These are phyloP conservation scores for Sisymbrium altissimum DNA, from an alignment of 345 rosid species.

Conservation along the genomic window DNA sequence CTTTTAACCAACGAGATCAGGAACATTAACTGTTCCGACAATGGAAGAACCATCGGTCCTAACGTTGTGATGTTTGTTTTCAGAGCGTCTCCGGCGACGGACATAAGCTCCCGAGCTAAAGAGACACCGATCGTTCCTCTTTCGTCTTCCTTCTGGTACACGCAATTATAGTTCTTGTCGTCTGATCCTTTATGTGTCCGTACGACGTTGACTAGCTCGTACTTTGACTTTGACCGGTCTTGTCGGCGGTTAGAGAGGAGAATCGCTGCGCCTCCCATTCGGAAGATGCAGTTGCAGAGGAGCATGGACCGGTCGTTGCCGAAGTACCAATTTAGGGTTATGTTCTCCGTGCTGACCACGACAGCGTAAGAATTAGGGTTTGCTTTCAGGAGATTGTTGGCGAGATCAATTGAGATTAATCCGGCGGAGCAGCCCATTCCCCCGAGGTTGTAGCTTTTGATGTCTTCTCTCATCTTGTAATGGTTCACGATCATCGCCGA, in stretches of 20 bases:
- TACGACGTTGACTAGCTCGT: constrained; percentile 70
- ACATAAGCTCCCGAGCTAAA: constrained; percentile 77
- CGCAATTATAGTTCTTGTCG: constrained; percentile 67
- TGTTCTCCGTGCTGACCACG: constrained; percentile 89
- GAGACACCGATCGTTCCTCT: constrained; percentile 73
- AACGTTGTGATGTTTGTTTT: constrained; percentile 84
- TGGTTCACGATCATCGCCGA: constrained; percentile 76
- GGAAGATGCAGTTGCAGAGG: constrained; percentile 78
- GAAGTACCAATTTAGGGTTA: constrained; percentile 79
- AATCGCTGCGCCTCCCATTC: constrained; percentile 93
- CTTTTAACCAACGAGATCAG: constrained; percentile 50
- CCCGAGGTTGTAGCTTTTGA: constrained; percentile 77
- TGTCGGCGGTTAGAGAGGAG: constrained; percentile 62
- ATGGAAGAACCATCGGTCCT: constrained; percentile 81
- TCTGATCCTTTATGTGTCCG: constrained; percentile 87
- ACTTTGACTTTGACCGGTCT: constrained; percentile 66
- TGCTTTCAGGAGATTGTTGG: constrained; percentile 64
- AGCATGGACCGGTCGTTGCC: constrained; percentile 85
- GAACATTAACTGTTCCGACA: constrained; percentile 64
- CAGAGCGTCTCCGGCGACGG: constrained; percentile 84
- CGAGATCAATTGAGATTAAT: constrained; percentile 71
- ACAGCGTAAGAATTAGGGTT: constrained; percentile 71
- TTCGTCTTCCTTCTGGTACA: constrained; percentile 75
- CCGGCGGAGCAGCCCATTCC: constrained; percentile 99
- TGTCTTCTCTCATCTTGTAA: constrained; percentile 63